A percentile compares a stretch with the other conserved stretches of the same genome.
phyloP scores from a whole-genome alignment of 768 basidiomycete species.

The Floccularia luteovirens region DNA sequence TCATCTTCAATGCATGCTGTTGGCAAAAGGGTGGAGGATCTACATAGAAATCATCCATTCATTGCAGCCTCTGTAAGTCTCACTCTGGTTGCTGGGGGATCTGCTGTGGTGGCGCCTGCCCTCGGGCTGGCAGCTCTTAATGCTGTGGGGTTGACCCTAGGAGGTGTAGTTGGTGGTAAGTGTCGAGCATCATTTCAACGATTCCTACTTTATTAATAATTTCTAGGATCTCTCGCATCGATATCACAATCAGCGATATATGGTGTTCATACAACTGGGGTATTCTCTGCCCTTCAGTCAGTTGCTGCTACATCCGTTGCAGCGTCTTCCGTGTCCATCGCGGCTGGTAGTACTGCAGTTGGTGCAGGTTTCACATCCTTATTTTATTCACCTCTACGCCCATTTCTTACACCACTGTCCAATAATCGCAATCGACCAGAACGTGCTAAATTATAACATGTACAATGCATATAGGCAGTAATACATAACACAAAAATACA shows the following conservation, averaged over 20 bases:
- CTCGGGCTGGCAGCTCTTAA: conserved; percentile 17
- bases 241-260: not conserved
- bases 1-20: not conserved
- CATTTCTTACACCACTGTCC: no score
- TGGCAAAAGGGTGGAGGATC: not conserved
- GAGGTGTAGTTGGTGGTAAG: conserved; percentile 8
- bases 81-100: conserved; percentile 18
- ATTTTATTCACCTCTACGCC: not conserved
- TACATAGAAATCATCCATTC: not conserved
- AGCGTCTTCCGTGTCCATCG: not conserved
- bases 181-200: not conserved
- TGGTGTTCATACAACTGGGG: not conserved
- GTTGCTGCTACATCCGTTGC: not conserved
- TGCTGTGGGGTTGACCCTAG: conserved; percentile 8
- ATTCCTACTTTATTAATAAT: not conserved
- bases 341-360: not conserved
- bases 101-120: conserved; percentile 16
- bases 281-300: conserved; percentile 1
- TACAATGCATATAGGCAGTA: no score
- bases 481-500: not conserved
- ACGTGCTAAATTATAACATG: no score
- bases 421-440: no score
- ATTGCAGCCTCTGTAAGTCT: not conserved
- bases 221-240: not conserved
- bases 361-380: not conserved